Evolutionary conservation across 805 yeast species (phyloP).

Genomic region (Teunomyces stri): DNA sequence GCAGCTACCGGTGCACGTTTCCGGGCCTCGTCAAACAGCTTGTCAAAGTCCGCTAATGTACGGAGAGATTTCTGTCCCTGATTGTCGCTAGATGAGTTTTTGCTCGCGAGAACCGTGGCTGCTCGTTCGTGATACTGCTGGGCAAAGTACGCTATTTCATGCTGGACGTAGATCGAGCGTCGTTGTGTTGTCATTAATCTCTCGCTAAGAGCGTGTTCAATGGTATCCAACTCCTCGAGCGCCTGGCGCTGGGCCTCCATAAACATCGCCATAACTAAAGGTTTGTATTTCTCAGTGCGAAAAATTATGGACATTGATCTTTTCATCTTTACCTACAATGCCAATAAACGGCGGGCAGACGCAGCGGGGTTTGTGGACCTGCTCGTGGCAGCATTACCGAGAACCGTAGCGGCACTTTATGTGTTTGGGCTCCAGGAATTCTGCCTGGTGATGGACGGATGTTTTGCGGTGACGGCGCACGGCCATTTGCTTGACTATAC

Average conservation of each 20-base stretch:
- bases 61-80: too few species aligned
- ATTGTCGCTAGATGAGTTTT: too few species aligned
- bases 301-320: constrained; percentile 16
- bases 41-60: neutral
- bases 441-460: constrained; percentile 54
- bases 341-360: constrained; percentile 47
- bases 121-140: constrained; percentile 34
- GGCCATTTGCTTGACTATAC: constrained; percentile 35
- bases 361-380: constrained; percentile 28
- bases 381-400: constrained; percentile 25
- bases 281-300: neutral
- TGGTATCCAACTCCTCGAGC: constrained; percentile 66
- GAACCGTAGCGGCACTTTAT: constrained; percentile 42
- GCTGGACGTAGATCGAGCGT: constrained; percentile 48
- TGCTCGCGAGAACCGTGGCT: constrained; percentile 3
- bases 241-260: constrained; percentile 34
- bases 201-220: constrained; percentile 41
- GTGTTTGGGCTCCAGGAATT: constrained; percentile 71
- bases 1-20: neutral
- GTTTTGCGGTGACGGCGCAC: constrained; percentile 38
- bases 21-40: too few species aligned
- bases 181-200: constrained; percentile 5
- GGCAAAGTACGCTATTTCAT: constrained; percentile 58
- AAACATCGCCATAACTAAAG: constrained; percentile 4
- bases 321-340: constrained; percentile 51